Evolutionary conservation across 768 basidiomycete genomes (phyloP), one percentile per base, ranked within the genome.

Genomic region (Mycena filopes): DNA sequence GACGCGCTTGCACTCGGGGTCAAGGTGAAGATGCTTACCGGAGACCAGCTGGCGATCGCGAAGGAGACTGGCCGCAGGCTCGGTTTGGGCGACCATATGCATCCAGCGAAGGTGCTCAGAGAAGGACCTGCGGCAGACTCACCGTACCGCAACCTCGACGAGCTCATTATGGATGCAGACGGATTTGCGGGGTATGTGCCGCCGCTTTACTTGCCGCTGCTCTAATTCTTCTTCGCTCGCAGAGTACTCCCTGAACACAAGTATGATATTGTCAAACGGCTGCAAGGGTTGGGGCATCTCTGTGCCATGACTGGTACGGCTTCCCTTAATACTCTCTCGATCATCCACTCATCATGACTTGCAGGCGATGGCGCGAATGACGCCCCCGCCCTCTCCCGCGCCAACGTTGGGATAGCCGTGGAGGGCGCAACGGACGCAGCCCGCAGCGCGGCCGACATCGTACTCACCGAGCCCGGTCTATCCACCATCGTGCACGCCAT

Each of bases 21-120:
- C 73, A 92, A 91, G 77, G 96, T 98, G 78, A 99, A 99, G 91
- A 99, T 99, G 97, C 96, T 98, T 64, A 99, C 97, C 18, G 96
- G 97, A 84, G 97, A 99, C 78, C 97, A 69, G 83, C 94, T 99
- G 75, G 97, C 97, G 70, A 98, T 99, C 71, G 97, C 97, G 41
- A 98, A 99, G 87, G 97, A 99, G 80, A 98, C 97, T 62, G 97
- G 97, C 63, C 94, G 97, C 78, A 92, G 97, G 81, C 93, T 99
- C 47, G 96, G 97, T 71, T 84, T 99, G 64, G 96, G 97, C 76
- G 97, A 98, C 78, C 96, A 98, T 84, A 99, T 99, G 97, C 98
- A 98, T 84, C 91, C 96, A 43, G 93, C 96, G 59, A 98, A 95
- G 85, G 96, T 98, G 23, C 87, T 99, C 76, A 97, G 97, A 86